Evolutionary conservation across 495 filamentous ascomycete genomes (phyloP).

Genomic region (Margaritispora aquatica): DNA sequence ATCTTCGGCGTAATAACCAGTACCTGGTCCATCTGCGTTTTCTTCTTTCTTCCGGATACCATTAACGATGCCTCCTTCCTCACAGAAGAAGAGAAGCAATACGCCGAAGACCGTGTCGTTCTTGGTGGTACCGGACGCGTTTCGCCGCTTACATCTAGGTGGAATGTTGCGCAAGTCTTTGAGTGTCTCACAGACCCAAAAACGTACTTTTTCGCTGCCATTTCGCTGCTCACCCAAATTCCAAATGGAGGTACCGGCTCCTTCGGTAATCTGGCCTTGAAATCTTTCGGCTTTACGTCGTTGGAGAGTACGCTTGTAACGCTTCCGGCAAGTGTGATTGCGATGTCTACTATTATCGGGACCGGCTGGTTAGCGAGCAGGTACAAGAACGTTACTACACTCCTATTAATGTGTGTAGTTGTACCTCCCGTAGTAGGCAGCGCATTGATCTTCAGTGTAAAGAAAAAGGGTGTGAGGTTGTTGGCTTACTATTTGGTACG

Average conservation of each 20-base stretch:
- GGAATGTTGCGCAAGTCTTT: constrained; percentile 30
- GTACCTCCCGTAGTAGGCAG: constrained; percentile 33
- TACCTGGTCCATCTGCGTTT: constrained; percentile 49
- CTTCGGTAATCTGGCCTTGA: constrained; percentile 37
- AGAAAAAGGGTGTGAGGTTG: constrained; percentile 4
- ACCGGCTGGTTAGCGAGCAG: constrained; percentile 35
- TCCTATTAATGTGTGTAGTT: constrained; percentile 32
- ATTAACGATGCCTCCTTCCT: constrained; percentile 65
- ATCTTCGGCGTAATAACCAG: constrained; percentile 57
- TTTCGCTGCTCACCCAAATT: constrained; percentile 34
- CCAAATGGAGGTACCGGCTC: constrained; percentile 39
- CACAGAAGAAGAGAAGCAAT: constrained; percentile 45
- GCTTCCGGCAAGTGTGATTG: constrained; percentile 32
- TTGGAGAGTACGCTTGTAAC: constrained; percentile 32
- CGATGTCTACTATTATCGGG: constrained; percentile 26
- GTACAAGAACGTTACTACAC: constrained; percentile 32
- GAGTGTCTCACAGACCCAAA: constrained; percentile 37
- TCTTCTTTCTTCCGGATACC: constrained; percentile 61
- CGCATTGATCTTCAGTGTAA: constrained; percentile 27
- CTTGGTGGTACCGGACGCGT: constrained; percentile 30
- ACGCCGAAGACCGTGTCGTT: constrained; percentile 31
- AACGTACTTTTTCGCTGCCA: constrained; percentile 35
- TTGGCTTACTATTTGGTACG: constrained; percentile 14
- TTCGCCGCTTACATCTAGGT: constrained; percentile 25
- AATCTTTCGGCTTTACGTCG: constrained; percentile 33